phyloP scores from a whole-genome alignment of 129 eudicot genomes.

The Mikania micrantha region DNA sequence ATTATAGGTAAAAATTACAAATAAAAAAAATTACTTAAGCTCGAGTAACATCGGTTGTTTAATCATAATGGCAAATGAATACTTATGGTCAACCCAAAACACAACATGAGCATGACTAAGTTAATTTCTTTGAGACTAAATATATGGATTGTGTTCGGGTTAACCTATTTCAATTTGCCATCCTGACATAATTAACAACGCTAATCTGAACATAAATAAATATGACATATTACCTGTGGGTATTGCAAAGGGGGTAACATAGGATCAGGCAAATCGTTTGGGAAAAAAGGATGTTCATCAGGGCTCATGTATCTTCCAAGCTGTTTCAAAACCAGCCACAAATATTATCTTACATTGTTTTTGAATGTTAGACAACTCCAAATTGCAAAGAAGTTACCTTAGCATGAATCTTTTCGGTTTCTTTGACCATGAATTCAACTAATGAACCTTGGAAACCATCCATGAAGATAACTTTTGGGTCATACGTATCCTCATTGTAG shows the following conservation, averaged over 20 bases:
- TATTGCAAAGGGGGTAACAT: constrained; percentile 84
- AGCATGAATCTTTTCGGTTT: constrained; percentile 94
- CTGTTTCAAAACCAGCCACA: constrained; percentile 32
- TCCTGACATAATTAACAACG: too few species aligned
- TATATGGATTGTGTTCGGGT: too few species aligned
- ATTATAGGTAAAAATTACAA: too few species aligned
- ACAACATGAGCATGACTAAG: too few species aligned
- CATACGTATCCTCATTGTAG: constrained; percentile 73
- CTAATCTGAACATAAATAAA: constrained; percentile 6
- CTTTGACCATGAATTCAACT: constrained; percentile 80
- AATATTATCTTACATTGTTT: constrained; percentile 2
- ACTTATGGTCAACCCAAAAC: too few species aligned
- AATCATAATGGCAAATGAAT: too few species aligned
- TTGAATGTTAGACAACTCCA: background rate
- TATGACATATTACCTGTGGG: constrained; percentile 54
- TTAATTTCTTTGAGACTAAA: too few species aligned
- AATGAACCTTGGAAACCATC: constrained; percentile 77
- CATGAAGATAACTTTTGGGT: constrained; percentile 63
- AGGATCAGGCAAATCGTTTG: constrained; percentile 65
- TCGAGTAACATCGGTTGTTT: too few species aligned
- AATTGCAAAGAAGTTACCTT: constrained; percentile 36
- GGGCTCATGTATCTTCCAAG: constrained; percentile 89
- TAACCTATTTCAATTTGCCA: too few species aligned
- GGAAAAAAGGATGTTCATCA: constrained; percentile 96
- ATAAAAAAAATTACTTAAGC: too few species aligned